A percentile compares a stretch with the other conserved stretches of the same genome.
These are phyloP conservation scores for Rosa persica DNA, from an alignment of 306 rosid genomes.

Conservation along the genomic window DNA sequence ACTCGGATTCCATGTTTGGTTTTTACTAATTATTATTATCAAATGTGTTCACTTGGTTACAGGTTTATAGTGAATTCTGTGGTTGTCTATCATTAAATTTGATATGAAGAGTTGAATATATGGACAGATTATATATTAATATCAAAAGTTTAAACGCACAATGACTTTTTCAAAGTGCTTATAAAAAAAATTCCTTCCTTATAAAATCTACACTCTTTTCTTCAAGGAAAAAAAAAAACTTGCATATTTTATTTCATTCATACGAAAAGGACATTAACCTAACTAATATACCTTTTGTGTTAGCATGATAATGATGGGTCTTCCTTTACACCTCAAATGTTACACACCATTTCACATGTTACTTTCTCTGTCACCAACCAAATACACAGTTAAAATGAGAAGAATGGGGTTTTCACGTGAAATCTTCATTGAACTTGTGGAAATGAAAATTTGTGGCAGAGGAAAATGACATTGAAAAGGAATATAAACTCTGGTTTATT, in stretches of 20 bases:
- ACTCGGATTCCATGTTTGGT: neutral
- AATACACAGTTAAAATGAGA: neutral
- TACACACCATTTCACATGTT: neutral
- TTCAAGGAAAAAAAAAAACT: too few relatives aligned
- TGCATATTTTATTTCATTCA: too few relatives aligned
- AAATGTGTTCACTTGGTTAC: too few relatives aligned
- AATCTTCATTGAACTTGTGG: neutral
- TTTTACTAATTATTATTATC: too few relatives aligned
- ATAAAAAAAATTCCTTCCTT: too few relatives aligned
- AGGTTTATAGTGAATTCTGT: too few relatives aligned
- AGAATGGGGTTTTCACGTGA: neutral
- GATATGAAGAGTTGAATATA: too few relatives aligned
- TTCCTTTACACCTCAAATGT: neutral
- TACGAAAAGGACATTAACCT: neutral
- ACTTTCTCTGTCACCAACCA: neutral
- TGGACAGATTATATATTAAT: too few relatives aligned
- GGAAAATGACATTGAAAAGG: neutral
- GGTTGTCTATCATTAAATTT: too few relatives aligned
- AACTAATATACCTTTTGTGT: neutral
- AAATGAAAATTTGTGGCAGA: neutral
- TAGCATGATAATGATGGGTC: neutral
- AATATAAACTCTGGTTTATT: neutral
- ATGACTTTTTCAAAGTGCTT: too few relatives aligned
- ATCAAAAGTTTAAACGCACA: too few relatives aligned
- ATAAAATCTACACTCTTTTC: too few relatives aligned